Evolutionary conservation across 1,284 basidiomycete species (phyloP).

Genomic region (Melampsora americana): DNA sequence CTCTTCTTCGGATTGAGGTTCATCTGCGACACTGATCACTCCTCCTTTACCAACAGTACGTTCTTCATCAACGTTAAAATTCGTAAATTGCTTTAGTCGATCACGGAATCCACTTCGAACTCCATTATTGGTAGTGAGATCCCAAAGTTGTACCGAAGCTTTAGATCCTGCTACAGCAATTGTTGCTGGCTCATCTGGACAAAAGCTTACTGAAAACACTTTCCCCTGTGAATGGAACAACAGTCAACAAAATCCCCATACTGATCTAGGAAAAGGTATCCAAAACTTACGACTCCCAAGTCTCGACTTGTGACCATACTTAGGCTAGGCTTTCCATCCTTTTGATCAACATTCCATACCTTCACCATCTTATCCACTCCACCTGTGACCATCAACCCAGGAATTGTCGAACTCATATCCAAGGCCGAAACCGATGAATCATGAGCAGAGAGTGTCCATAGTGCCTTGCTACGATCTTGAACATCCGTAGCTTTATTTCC

Average conservation of each 20-base stretch:
- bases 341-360: conserved; percentile 79
- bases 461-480: conserved; percentile 54
- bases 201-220: conserved; percentile 85
- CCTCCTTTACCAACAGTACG: conserved; percentile 64
- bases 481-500: conserved; percentile 58
- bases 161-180: conserved; percentile 90
- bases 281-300: conserved; percentile 75
- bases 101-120: conserved; percentile 72
- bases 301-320: conserved; percentile 84
- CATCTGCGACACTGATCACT: conserved; percentile 66
- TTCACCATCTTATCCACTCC: conserved; percentile 81
- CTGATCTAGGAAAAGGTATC: background rate
- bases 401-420: conserved; percentile 86
- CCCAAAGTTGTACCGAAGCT: conserved; percentile 92
- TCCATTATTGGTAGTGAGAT: conserved; percentile 64
- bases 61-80: conserved; percentile 55
- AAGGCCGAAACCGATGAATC: conserved; percentile 87
- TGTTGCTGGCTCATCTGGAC: conserved; percentile 89
- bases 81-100: conserved; percentile 69
- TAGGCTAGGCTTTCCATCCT: conserved; percentile 69
- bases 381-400: conserved; percentile 85
- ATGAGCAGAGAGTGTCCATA: conserved; percentile 90
- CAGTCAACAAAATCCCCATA: conserved; percentile 9
- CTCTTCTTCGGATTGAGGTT: conserved; percentile 63
- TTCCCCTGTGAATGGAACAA: conserved; percentile 66